These are phyloP conservation scores for Crepidotus variabilis DNA, from an alignment of 768 basidiomycete species.

Conservation along the genomic window DNA sequence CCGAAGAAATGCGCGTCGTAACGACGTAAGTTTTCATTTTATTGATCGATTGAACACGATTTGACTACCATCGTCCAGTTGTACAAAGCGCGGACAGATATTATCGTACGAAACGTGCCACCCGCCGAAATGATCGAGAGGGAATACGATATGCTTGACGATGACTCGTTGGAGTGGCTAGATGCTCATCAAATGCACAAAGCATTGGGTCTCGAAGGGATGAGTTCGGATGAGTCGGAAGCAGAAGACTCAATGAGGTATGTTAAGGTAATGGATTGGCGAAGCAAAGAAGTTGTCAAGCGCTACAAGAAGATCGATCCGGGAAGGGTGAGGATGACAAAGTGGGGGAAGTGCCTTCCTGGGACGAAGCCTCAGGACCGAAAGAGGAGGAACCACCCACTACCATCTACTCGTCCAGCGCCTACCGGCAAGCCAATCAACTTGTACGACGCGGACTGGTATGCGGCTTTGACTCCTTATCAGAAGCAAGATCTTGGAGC, in stretches of 20 bases:
- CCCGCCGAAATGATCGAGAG: not conserved
- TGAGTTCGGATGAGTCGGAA: not conserved
- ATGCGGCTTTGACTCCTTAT: not conserved
- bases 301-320: not conserved
- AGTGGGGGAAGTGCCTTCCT: conserved; percentile 1
- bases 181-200: not conserved
- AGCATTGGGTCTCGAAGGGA: not conserved
- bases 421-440: conserved; percentile 2
- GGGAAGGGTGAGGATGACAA: not conserved
- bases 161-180: not conserved
- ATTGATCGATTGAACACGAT: not conserved
- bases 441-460: not conserved
- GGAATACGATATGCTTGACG: not conserved
- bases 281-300: not conserved
- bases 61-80: not conserved
- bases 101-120: not conserved
- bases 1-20: not conserved
- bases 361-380: not conserved
- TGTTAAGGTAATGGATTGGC: not conserved
- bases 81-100: not conserved
- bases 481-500: not conserved
- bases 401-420: not conserved
- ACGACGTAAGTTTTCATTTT: not conserved
- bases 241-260: not conserved
- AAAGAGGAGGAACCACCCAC: not conserved